Conservation (phyloP, 75 land plant species). For the Ceratopteris richardii region DNA sequence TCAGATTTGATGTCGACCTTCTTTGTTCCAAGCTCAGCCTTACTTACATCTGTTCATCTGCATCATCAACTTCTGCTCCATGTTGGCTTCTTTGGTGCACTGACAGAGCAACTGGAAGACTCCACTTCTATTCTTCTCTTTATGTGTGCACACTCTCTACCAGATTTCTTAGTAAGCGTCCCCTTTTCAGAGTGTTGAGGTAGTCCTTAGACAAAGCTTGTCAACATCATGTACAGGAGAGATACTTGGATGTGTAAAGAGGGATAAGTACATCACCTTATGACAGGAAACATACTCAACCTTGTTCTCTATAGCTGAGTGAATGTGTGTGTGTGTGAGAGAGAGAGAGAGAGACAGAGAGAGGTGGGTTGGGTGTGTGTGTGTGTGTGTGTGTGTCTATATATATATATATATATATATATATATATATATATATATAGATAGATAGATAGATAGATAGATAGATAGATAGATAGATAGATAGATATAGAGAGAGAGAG, state of each 20-base stretch:
- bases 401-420: too few species aligned
- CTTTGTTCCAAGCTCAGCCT: not conserved
- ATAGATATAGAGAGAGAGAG: too few species aligned
- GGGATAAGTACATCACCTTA: not conserved
- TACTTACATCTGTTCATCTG: not conserved
- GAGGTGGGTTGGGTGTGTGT: too few species aligned
- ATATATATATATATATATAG: too few species aligned
- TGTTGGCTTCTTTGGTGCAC: not conserved
- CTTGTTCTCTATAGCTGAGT: too few species aligned
- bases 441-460: too few species aligned
- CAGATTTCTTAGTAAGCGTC: not conserved
- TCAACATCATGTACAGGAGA: not conserved
- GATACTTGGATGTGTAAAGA: not conserved
- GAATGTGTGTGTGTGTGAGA: too few species aligned
- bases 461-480: too few species aligned
- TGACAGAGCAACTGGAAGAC: not conserved
- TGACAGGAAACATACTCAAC: too few species aligned
- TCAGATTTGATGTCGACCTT: not conserved
- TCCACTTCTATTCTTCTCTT: not conserved
- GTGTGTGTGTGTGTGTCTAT: too few species aligned
- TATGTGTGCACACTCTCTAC: constrained; percentile 3
- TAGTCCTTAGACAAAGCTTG: not conserved
- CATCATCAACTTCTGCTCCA: constrained; percentile 1
- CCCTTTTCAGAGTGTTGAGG: not conserved
- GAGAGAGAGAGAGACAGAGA: too few species aligned